A percentile compares a stretch with the other conserved stretches of the same genome.
Evolutionary conservation across 768 basidiomycete genomes (phyloP).

Genomic region (Suillus sp.): DNA sequence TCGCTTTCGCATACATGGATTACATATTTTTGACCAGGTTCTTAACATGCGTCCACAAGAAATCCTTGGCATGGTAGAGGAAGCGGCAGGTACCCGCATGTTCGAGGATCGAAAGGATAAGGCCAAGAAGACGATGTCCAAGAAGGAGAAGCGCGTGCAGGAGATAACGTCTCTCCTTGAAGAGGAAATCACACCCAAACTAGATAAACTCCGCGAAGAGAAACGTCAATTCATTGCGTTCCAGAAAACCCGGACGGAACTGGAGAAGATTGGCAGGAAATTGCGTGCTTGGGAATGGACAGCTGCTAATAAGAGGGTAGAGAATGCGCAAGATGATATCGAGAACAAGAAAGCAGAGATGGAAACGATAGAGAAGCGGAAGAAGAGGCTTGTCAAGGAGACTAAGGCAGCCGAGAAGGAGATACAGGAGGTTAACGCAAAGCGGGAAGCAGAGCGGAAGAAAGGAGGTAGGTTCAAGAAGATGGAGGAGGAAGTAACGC

Average conservation of each 20-base stretch:
- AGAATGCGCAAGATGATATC: constrained; percentile 59
- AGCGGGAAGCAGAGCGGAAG: constrained; percentile 82
- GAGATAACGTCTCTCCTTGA: constrained; percentile 78
- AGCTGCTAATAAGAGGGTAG: constrained; percentile 53
- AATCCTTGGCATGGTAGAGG: constrained; percentile 97
- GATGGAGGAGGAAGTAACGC: constrained; percentile 77
- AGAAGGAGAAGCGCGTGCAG: constrained; percentile 95
- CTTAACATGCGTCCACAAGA: constrained; percentile 99
- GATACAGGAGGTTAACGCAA: constrained; percentile 62
- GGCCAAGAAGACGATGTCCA: constrained; percentile 92
- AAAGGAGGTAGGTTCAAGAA: constrained; percentile 93
- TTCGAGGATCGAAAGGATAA: constrained; percentile 99
- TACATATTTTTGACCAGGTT: constrained; percentile 46
- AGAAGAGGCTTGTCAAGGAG: constrained; percentile 54
- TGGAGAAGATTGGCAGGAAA: constrained; percentile 81
- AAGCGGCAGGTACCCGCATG: constrained; percentile 98
- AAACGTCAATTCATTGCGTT: constrained; percentile 88
- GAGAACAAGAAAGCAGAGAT: constrained; percentile 51
- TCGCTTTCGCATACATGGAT: constrained; percentile 5
- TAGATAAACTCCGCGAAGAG: constrained; percentile 87
- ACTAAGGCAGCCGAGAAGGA: constrained; percentile 68
- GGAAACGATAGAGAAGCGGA: constrained; percentile 46
- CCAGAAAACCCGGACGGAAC: constrained; percentile 85
- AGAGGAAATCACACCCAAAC: constrained; percentile 94
- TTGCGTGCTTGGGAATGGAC: constrained; percentile 91